Evolutionary conservation across 176 grass and related monocot genomes (phyloP), one percentile per base, ranked within the genome.

Genomic region (Zoysia pacifica): DNA sequence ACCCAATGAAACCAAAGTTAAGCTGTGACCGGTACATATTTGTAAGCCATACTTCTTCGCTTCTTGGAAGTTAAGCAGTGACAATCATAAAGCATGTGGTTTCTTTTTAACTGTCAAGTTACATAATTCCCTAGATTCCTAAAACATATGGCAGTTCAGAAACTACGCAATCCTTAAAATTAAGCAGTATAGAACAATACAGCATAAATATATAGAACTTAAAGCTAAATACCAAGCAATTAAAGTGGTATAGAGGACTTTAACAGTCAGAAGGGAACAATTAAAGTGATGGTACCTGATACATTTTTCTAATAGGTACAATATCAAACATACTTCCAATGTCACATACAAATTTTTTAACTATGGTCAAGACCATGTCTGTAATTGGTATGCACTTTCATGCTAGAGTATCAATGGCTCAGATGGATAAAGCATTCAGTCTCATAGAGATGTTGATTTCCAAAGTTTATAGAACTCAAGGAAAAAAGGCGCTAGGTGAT

Each of bases 31-130:
- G 59, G 43, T 14, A 43, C 43, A 51, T 42, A 74, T 82, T 49
- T 70, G 48, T 8, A 84, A 62, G 53, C 45, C 70, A 60, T 67
- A 28, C 46, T 66, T 20, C 60, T 20, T 75, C 62, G 38, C 60
- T 12, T 46, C 66, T 72, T 67, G 61, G 62, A 70, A 48, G 67
- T 28, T 48, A 16, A 65, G 11, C 7, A 15, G 18, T 46, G 13
- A 39, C 52, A 1, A 11, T 40, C 39, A 8, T 19, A 58, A 42
- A 9, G 53, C 15, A 8, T 53, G 61, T 11, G 36, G 38, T 12
- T 55, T 19, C 7, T 14, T 42, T 79, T 68, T 39, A 43, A n/a
- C 3, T 67, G 54, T 0, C 39, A 48, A 16, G 37, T 48, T n/a
- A 77, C 40, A 47, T 48, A 45, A 68, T 2, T n/a, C 42, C 42